These are phyloP conservation scores for Fusarium luffae DNA, from an alignment of 2,329 filamentous ascomycete species.

Conservation along the genomic window DNA sequence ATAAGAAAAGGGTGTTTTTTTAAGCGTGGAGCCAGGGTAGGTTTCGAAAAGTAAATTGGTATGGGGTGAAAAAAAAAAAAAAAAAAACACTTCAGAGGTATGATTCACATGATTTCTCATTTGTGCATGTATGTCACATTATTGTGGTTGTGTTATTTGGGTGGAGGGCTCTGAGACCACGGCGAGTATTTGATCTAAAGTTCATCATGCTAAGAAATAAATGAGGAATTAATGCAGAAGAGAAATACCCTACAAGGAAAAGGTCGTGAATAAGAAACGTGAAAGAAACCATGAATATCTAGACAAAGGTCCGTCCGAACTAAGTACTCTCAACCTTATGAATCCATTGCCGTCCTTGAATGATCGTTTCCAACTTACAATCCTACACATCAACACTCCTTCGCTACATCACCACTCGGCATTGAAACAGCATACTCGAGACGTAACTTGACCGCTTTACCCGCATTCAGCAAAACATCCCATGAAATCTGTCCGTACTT, in stretches of 20 bases:
- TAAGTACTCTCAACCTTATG: background rate
- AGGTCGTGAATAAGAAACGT: background rate
- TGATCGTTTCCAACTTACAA: background rate
- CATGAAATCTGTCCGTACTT: constrained; percentile 69
- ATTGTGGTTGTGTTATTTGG: too few species aligned
- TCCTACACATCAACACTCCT: constrained; percentile 35
- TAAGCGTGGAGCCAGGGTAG: too few species aligned
- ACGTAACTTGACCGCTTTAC: constrained; percentile 65
- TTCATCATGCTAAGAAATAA: background rate
- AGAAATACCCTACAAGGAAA: too few species aligned
- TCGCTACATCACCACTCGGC: constrained; percentile 59
- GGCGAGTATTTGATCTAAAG: too few species aligned
- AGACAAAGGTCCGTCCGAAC: background rate
- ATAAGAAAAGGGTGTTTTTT: too few species aligned
- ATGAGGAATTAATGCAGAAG: too few species aligned
- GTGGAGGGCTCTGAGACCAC: too few species aligned
- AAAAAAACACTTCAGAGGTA: too few species aligned
- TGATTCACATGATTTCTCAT: too few species aligned
- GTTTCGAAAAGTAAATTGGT: too few species aligned
- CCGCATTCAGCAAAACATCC: constrained; percentile 68
- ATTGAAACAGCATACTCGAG: constrained; percentile 71
- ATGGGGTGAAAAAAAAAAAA: too few species aligned
- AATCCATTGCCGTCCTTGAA: background rate
- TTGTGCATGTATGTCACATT: too few species aligned
- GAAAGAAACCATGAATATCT: background rate